These are phyloP conservation scores for Vigna mungo DNA, from an alignment of 306 rosid genomes.

Conservation along the genomic window DNA sequence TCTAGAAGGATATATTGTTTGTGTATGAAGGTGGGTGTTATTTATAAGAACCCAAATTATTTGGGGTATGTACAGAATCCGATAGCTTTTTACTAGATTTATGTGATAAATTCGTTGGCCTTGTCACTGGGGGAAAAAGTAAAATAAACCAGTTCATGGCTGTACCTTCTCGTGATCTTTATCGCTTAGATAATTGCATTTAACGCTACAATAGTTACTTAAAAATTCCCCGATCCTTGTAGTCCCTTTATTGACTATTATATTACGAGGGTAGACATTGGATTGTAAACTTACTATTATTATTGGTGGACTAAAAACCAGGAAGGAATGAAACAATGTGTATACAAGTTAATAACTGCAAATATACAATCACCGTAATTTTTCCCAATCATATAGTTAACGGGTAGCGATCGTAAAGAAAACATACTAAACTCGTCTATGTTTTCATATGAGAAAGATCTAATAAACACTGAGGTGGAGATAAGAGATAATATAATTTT, in stretches of 20 bases:
- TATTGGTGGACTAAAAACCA: not conserved
- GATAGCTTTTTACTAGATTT: conserved; percentile 33
- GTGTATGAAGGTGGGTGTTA: conserved; percentile 58
- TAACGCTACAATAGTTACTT: not conserved
- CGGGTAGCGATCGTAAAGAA: not conserved
- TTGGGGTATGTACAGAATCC: conserved; percentile 50
- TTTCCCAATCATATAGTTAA: not conserved
- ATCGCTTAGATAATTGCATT: not conserved
- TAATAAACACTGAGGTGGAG: not conserved
- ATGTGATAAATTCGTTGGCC: conserved; percentile 28
- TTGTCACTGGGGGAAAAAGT: conserved; percentile 21
- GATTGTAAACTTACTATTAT: not conserved
- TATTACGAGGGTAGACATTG: not conserved
- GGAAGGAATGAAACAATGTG: not conserved
- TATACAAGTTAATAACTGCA: too few relatives aligned
- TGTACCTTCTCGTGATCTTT: not conserved
- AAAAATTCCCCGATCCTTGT: not conserved
- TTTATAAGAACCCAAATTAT: conserved; percentile 51
- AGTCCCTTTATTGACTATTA: not conserved
- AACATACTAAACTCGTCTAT: not conserved
- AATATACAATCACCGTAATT: conserved; percentile 6
- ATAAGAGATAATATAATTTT: not conserved
- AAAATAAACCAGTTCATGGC: conserved; percentile 17
- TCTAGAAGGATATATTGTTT: conserved; percentile 37
- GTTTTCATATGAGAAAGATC: not conserved